Percentiles rank a stretch among this genome's conserved stretches.
These are phyloP conservation scores for Nannochloropsis gaditana DNA, from an alignment of 108 stramenopile species.

Conservation along the genomic window DNA sequence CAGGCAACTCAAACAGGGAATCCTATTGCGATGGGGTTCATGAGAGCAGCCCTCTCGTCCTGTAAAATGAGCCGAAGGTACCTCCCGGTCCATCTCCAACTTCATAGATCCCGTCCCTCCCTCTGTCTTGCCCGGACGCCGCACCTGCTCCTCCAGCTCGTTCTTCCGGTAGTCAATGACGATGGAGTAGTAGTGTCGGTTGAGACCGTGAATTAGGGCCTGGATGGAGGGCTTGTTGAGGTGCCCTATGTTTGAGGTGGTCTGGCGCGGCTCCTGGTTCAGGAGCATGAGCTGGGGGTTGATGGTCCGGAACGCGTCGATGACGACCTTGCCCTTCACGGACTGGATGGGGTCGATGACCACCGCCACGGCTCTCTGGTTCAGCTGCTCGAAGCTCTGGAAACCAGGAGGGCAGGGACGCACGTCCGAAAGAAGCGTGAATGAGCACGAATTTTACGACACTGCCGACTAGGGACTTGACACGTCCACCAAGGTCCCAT, in stretches of 20 bases:
- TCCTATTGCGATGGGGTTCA: neutral
- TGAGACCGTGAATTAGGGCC: constrained; percentile 96
- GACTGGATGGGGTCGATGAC: constrained; percentile 98
- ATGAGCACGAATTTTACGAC: neutral
- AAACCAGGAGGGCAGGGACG: neutral
- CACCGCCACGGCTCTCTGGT: constrained; percentile 87
- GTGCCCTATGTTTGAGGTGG: constrained; percentile 95
- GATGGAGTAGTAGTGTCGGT: constrained; percentile 95
- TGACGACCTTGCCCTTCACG: constrained; percentile 99
- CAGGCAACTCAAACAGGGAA: neutral
- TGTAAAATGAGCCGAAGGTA: no score
- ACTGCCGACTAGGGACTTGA: neutral
- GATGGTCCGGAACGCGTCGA: constrained; percentile 98
- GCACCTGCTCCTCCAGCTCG: constrained; percentile 87
- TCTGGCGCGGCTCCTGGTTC: constrained; percentile 94
- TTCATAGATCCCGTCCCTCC: neutral
- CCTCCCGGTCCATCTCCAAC: no score
- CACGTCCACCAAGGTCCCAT: neutral
- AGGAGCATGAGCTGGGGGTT: constrained; percentile 97
- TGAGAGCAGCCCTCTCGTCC: no score
- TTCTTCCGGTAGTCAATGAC: constrained; percentile 99
- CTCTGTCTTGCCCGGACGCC: neutral
- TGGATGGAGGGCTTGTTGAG: constrained; percentile 98
- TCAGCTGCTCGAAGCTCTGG: constrained; percentile 79
- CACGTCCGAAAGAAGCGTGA: no score